These are phyloP conservation scores for Leccinum disarticulatum DNA, from an alignment of 768 basidiomycete genomes.

Conservation along the genomic window DNA sequence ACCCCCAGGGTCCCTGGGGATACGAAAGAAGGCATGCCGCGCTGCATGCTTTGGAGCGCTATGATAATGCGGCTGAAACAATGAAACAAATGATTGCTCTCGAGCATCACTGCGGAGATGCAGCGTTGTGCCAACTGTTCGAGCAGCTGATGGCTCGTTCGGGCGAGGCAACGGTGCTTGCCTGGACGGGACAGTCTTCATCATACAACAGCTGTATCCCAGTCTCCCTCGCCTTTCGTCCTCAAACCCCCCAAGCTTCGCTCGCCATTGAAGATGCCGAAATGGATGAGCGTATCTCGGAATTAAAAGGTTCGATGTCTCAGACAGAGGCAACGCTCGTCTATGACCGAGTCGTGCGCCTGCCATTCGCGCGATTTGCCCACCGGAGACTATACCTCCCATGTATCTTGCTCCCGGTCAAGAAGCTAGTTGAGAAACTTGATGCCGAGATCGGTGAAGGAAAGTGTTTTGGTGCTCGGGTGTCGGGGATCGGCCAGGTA, in stretches of 20 bases:
- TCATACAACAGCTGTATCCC: constrained; percentile 18
- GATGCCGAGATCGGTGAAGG: not conserved
- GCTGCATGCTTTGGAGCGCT: no score
- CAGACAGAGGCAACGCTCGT: not conserved
- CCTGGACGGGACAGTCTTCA: constrained; percentile 12
- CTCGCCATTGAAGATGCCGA: not conserved
- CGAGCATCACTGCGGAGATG: no score
- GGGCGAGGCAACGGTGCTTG: no score
- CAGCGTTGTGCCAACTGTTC: no score
- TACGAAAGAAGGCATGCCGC: not conserved
- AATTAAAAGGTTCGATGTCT: not conserved
- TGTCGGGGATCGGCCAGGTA: not conserved
- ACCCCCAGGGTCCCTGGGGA: no score
- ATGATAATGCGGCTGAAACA: not conserved
- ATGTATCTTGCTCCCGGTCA: not conserved
- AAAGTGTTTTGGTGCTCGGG: constrained; percentile 1
- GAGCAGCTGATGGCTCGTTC: no score
- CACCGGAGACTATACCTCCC: constrained; percentile 9
- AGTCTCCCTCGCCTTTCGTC: not conserved
- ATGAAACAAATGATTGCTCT: no score
- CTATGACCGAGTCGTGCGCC: not conserved
- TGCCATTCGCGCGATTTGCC: constrained; percentile 1
- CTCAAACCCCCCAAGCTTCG: not conserved
- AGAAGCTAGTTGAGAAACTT: not conserved
- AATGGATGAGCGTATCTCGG: not conserved